Evolutionary conservation across 345 rosid species (phyloP).

Genomic region (Salix dunnii): DNA sequence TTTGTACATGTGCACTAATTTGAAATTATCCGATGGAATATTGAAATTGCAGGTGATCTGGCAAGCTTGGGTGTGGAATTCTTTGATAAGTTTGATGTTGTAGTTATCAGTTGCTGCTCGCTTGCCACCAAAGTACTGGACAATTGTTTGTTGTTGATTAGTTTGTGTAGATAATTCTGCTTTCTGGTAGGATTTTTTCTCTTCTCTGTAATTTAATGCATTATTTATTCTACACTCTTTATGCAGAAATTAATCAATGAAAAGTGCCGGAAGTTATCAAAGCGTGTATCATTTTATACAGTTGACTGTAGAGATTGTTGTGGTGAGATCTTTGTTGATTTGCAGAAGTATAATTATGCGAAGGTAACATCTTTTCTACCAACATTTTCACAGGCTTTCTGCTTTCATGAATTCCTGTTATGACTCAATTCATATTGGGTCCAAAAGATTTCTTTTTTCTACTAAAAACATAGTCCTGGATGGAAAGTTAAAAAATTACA

Average conservation of each 20-base stretch:
- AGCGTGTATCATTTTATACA: constrained; percentile 75
- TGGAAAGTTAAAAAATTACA: background rate
- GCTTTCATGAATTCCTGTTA: background rate
- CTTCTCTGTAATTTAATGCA: background rate
- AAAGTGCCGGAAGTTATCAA: constrained; percentile 64
- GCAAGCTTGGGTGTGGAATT: constrained; percentile 50
- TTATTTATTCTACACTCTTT: background rate
- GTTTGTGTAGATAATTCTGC: background rate
- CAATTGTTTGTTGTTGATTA: background rate
- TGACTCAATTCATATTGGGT: background rate
- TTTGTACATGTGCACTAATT: background rate
- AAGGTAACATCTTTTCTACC: constrained; percentile 32
- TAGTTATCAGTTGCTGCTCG: constrained; percentile 68
- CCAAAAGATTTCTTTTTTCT: background rate
- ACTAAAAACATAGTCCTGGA: background rate
- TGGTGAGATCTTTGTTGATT: constrained; percentile 88
- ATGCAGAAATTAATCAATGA: constrained; percentile 71
- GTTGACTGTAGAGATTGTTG: constrained; percentile 81
- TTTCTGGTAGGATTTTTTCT: background rate
- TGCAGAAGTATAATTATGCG: constrained; percentile 59
- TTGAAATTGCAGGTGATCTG: constrained; percentile 58
- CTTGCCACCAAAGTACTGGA: constrained; percentile 52
- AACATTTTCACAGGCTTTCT: background rate
- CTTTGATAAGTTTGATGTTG: constrained; percentile 69
- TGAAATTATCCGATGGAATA: background rate